A percentile compares a stretch with the other conserved stretches of the same genome.
Conservation (phyloP, 2,329 filamentous ascomycete genomes). For the Xylariaceae sp. region DNA sequence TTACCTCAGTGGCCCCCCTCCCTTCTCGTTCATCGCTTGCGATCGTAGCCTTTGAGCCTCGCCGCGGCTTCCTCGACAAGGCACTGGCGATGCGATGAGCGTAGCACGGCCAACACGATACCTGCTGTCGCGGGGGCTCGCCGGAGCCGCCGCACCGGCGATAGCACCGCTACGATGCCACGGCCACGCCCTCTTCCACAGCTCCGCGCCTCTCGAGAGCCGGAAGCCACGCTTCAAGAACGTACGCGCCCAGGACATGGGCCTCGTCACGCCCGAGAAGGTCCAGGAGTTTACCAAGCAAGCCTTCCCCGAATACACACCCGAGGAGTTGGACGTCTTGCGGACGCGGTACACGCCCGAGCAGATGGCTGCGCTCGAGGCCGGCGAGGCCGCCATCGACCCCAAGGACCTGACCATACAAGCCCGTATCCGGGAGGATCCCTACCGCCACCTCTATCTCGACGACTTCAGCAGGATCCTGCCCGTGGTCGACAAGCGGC, state of each 20-base stretch:
- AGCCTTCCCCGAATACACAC: conserved; percentile 59
- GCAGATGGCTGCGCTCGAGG: conserved; percentile 76
- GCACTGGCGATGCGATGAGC: conserved; percentile 44
- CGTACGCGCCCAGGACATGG: conserved; percentile 47
- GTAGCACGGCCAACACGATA: conserved; percentile 49
- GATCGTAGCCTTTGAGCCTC: conserved; percentile 21
- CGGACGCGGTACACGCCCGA: conserved; percentile 67
- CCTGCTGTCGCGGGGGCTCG: conserved; percentile 47
- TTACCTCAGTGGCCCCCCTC: conserved; percentile 7
- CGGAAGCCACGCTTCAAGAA: conserved; percentile 47
- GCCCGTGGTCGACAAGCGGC: conserved; percentile 70
- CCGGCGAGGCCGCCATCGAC: conserved; percentile 72
- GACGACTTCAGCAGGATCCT: conserved; percentile 77
- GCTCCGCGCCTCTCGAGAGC: conserved; percentile 41
- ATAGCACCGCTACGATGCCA: conserved; percentile 30
- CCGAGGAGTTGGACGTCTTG: conserved; percentile 59
- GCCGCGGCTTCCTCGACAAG: conserved; percentile 16
- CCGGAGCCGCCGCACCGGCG: conserved; percentile 15
- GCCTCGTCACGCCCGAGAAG: conserved; percentile 40
- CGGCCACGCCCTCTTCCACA: conserved; percentile 43
- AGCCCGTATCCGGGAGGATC: conserved; percentile 65
- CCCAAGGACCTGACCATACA: conserved; percentile 68
- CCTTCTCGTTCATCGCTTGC: conserved; percentile 3
- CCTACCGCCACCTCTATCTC: conserved; percentile 67
- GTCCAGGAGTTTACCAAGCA: conserved; percentile 41